A percentile compares a stretch with the other conserved stretches of the same genome.
Conservation (phyloP, 2,329 filamentous ascomycete genomes). For the Apiospora saccharicola region DNA sequence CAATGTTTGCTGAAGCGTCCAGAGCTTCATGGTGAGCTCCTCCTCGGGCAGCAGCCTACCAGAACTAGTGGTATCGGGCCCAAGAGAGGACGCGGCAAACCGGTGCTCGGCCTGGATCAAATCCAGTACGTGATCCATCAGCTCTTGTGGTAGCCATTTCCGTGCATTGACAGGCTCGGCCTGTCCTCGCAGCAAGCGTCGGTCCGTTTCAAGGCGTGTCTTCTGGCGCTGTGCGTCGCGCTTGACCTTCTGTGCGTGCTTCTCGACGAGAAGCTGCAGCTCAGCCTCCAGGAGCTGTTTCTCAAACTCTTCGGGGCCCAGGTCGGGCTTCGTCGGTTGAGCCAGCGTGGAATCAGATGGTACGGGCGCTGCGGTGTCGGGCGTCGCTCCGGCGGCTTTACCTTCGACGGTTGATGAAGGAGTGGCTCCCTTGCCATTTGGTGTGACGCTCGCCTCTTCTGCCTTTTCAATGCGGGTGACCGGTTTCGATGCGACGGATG, state of each 20-base stretch:
- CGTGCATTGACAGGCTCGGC: slow-evolving; percentile 74
- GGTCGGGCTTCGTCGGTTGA: slow-evolving; percentile 40
- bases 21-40: slow-evolving; percentile 79
- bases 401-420: slow-evolving; percentile 38
- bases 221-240: slow-evolving; percentile 81
- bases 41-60: slow-evolving; percentile 74
- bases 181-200: slow-evolving; percentile 80
- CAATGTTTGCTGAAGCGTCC: slow-evolving; percentile 82
- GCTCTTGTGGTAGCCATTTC: slow-evolving; percentile 82
- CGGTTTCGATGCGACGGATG: slow-evolving; percentile 85
- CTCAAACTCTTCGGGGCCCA: slow-evolving; percentile 90
- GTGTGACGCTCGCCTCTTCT: slow-evolving; percentile 39
- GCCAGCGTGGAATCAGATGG: slow-evolving; percentile 43
- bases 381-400: slow-evolving; percentile 31
- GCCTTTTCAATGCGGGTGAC: slow-evolving; percentile 43
- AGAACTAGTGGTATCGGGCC: slow-evolving; percentile 51
- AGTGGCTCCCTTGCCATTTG: slow-evolving; percentile 34
- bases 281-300: slow-evolving; percentile 89
- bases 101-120: slow-evolving; percentile 72
- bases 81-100: slow-evolving; percentile 60
- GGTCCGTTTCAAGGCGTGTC: slow-evolving; percentile 82
- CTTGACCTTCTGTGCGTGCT: slow-evolving; percentile 78
- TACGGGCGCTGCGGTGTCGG: slow-evolving; percentile 30
- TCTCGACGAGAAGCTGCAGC: slow-evolving; percentile 86
- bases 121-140: slow-evolving; percentile 79